These are phyloP conservation scores for Sphagnurus paluster DNA, from an alignment of 1,284 basidiomycete genomes.

Conservation along the genomic window DNA sequence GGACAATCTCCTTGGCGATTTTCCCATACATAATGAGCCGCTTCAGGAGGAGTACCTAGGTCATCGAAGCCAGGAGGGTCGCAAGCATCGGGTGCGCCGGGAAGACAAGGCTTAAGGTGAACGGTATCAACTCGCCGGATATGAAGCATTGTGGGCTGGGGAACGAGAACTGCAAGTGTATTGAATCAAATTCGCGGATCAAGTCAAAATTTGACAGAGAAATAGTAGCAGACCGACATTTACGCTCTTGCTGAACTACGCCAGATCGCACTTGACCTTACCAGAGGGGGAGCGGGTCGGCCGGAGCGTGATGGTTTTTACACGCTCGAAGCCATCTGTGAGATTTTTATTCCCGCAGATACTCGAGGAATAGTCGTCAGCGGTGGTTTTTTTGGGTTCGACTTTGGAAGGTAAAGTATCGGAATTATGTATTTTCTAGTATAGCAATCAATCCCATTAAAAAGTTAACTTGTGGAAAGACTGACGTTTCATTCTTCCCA, in stretches of 20 bases:
- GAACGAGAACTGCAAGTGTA: constrained; percentile 40
- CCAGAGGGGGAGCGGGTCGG: constrained; percentile 20
- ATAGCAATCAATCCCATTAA: not conserved
- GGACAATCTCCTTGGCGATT: constrained; percentile 14
- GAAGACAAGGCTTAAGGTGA: constrained; percentile 39
- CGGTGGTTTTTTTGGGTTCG: constrained; percentile 35
- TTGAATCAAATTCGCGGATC: constrained; percentile 1
- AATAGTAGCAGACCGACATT: constrained; percentile 17
- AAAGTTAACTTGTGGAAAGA: constrained; percentile 7
- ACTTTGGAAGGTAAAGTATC: constrained; percentile 41
- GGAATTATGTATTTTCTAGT: constrained; percentile 32
- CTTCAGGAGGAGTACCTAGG: constrained; percentile 41
- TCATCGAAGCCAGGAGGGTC: constrained; percentile 33
- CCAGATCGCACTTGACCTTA: constrained; percentile 14
- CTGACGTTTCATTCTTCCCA: constrained; percentile 44
- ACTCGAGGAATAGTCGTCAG: constrained; percentile 29
- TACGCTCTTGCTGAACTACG: constrained; percentile 18
- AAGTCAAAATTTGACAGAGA: not conserved
- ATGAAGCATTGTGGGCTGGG: constrained; percentile 37
- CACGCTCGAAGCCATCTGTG: constrained; percentile 21
- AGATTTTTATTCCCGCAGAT: constrained; percentile 10
- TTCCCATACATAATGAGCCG: constrained; percentile 28
- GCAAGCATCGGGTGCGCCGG: constrained; percentile 37
- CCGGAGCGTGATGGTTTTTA: constrained; percentile 29
- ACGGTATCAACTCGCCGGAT: constrained; percentile 42